phyloP scores from a whole-genome alignment of 495 filamentous ascomycete species.

The Xanthoparmelia taractica region DNA sequence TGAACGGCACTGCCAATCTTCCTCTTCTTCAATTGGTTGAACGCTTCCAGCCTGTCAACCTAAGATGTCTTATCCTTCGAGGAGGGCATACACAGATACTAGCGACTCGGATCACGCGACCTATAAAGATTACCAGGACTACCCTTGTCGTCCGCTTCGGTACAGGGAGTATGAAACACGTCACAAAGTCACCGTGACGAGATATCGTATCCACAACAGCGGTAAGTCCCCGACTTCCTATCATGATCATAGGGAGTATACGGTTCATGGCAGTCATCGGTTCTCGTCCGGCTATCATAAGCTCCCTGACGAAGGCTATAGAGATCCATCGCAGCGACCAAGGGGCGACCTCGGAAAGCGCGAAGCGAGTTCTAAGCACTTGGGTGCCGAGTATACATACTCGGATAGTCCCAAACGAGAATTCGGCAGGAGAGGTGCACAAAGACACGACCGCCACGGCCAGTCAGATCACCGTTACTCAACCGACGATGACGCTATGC shows the following conservation, averaged over 20 bases:
- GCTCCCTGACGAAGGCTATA: neutral
- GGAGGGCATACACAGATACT: neutral
- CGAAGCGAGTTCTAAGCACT: neutral
- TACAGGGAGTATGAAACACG: neutral
- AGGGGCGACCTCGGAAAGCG: too few species aligned
- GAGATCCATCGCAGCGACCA: neutral
- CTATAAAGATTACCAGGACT: neutral
- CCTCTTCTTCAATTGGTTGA: neutral
- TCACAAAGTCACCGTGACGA: neutral
- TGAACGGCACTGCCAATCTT: neutral
- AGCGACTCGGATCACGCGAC: neutral
- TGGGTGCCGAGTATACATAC: neutral
- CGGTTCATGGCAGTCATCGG: neutral
- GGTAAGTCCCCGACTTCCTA: neutral
- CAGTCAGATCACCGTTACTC: neutral
- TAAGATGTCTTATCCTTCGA: neutral
- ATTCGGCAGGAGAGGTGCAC: too few species aligned
- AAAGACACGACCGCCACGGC: too few species aligned
- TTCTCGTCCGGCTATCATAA: neutral
- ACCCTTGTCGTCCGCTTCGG: neutral
- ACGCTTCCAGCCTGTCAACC: neutral
- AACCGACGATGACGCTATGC: neutral
- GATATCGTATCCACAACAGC: neutral
- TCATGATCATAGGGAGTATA: neutral
- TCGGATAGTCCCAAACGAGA: neutral